Conservation (phyloP, 805 yeast genomes). For the Nakazawaea ernobii region DNA sequence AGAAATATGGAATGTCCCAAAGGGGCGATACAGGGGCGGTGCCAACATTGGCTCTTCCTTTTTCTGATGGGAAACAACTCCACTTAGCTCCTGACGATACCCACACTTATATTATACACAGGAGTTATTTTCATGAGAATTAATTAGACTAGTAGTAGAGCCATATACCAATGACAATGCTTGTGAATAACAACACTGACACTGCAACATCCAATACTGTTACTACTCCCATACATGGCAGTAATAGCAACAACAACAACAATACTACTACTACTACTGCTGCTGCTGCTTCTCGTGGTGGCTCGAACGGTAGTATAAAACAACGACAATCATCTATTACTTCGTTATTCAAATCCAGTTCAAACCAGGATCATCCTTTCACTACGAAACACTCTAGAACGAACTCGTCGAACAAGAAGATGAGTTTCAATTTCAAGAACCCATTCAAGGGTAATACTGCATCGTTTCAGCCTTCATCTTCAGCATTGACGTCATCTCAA, state of each 20-base stretch:
- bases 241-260: constrained; percentile 5
- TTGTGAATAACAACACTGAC: constrained; percentile 8
- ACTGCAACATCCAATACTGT: not conserved
- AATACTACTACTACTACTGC: constrained; percentile 1
- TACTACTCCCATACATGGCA: not conserved
- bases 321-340: constrained; percentile 7
- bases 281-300: not conserved
- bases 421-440: constrained; percentile 8
- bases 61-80: not conserved
- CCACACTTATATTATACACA: too few species aligned
- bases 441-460: constrained; percentile 4
- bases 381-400: constrained; percentile 3
- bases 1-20: not conserved
- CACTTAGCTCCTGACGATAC: not conserved
- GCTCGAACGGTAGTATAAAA: not conserved
- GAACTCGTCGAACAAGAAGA: constrained; percentile 7
- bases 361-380: not conserved
- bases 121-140: too few species aligned
- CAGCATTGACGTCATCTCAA: not conserved
- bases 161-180: constrained; percentile 12
- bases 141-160: too few species aligned
- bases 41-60: not conserved
- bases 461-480: not conserved
- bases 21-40: not conserved
- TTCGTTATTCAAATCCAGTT: constrained; percentile 8